A percentile compares a stretch with the other conserved stretches of the same genome.
These are phyloP conservation scores for Trypanosoma avium DNA, from an alignment of 208 protist species.

Conservation along the genomic window DNA sequence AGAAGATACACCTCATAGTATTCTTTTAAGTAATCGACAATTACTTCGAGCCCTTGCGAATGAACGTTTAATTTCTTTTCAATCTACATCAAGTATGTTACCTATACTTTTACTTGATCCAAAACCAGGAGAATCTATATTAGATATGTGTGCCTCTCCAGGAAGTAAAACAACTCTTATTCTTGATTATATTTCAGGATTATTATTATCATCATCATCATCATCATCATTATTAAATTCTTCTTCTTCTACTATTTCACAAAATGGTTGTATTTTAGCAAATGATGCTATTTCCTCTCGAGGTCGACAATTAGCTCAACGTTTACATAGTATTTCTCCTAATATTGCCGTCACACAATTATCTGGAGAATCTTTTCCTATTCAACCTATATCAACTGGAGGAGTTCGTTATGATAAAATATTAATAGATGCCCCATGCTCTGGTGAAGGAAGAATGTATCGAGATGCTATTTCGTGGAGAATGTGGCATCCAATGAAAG, in stretches of 20 bases:
- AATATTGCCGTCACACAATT: slow-evolving; percentile 37
- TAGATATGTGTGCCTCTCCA: slow-evolving; percentile 87
- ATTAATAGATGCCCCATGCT: slow-evolving; percentile 94
- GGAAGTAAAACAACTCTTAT: slow-evolving; percentile 77
- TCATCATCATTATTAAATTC: background rate
- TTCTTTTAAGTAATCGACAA: slow-evolving; percentile 47
- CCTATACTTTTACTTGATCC: slow-evolving; percentile 67
- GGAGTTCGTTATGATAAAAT: slow-evolving; percentile 72
- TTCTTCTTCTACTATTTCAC: background rate
- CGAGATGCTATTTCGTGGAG: slow-evolving; percentile 71
- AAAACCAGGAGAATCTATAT: slow-evolving; percentile 55
- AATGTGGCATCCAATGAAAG: slow-evolving; percentile 77
- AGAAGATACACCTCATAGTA: slow-evolving; percentile 30
- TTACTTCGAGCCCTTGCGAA: slow-evolving; percentile 56
- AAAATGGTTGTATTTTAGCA: slow-evolving; percentile 51
- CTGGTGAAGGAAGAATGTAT: slow-evolving; percentile 92
- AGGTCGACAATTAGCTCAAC: slow-evolving; percentile 32
- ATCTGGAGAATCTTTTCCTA: slow-evolving; percentile 25
- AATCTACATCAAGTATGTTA: slow-evolving; percentile 78
- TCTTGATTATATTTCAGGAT: slow-evolving; percentile 46
- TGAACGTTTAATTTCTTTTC: slow-evolving; percentile 66
- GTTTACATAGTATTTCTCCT: slow-evolving; percentile 42
- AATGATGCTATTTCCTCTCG: slow-evolving; percentile 58
- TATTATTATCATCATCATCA: background rate
- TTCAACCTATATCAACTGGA: slow-evolving; percentile 12